These are phyloP conservation scores for Poteriospumella lacustris DNA, from an alignment of 108 stramenopile species.

Conservation along the genomic window DNA sequence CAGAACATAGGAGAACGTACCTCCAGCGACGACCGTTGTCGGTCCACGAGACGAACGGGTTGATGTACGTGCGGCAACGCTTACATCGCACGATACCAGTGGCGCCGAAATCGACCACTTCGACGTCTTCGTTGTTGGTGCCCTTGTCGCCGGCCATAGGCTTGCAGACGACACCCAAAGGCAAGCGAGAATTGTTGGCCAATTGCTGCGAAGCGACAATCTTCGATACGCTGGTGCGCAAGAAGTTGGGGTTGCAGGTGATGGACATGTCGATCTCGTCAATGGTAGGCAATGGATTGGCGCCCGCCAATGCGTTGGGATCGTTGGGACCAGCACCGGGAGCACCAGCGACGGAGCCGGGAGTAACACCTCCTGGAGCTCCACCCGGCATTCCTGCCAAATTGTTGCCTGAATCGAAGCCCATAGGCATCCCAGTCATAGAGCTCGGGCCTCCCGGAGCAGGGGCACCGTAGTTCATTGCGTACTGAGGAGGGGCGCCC, in stretches of 20 bases:
- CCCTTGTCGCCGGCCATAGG: slow-evolving; percentile 20
- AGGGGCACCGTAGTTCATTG: background rate
- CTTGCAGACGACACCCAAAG: slow-evolving; percentile 33
- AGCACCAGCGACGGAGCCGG: background rate
- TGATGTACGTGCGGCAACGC: slow-evolving; percentile 95
- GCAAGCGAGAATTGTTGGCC: slow-evolving; percentile 25
- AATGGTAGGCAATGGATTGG: slow-evolving; percentile 5
- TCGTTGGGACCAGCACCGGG: background rate
- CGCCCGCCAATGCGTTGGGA: too few species aligned
- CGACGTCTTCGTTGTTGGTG: slow-evolving; percentile 16
- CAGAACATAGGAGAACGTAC: background rate
- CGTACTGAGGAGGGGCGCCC: background rate
- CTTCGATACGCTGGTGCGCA: slow-evolving; percentile 45
- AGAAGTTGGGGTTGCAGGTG: slow-evolving; percentile 43
- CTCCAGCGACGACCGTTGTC: slow-evolving; percentile 92
- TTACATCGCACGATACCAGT: slow-evolving; percentile 93
- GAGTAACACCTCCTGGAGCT: background rate
- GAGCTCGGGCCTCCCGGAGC: background rate
- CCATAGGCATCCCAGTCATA: background rate
- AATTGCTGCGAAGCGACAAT: background rate
- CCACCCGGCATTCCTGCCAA: background rate
- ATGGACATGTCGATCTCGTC: slow-evolving; percentile 41
- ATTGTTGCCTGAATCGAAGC: slow-evolving; percentile 8
- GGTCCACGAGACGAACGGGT: slow-evolving; percentile 92
- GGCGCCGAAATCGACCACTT: background rate